These are phyloP conservation scores for Sungouiozyma ichnusensis DNA, from an alignment of 805 yeast genomes.

Conservation along the genomic window DNA sequence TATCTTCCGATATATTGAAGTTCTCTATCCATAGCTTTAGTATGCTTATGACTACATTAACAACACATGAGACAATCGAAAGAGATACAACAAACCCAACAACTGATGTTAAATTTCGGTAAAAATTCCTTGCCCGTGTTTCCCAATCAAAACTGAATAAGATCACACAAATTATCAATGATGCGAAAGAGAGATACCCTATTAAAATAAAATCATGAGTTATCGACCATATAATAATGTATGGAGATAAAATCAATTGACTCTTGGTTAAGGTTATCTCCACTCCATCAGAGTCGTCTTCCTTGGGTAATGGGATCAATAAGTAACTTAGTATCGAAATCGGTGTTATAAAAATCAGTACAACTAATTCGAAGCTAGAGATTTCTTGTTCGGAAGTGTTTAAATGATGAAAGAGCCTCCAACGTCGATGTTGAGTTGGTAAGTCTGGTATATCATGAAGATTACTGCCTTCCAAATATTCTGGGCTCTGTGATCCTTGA, in stretches of 20 bases:
- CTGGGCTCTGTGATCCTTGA: background rate
- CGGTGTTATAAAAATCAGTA: constrained; percentile 19
- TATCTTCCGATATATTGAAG: constrained; percentile 58
- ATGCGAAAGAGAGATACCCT: background rate
- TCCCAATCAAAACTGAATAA: background rate
- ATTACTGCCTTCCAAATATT: background rate
- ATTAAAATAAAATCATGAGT: background rate
- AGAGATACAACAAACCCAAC: constrained; percentile 61
- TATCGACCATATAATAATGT: background rate
- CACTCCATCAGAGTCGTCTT: background rate
- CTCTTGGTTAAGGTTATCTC: background rate
- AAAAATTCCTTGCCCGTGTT: background rate
- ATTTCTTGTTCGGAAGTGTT: constrained; percentile 5
- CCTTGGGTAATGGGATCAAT: constrained; percentile 9
- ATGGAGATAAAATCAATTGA: constrained; percentile 2
- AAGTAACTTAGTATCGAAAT: constrained; percentile 10
- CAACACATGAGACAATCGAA: constrained; percentile 46
- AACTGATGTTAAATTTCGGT: constrained; percentile 20
- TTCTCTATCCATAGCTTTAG: constrained; percentile 52
- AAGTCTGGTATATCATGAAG: too few species aligned
- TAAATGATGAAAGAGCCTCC: constrained; percentile 6
- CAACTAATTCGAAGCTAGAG: constrained; percentile 11
- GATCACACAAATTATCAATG: background rate
- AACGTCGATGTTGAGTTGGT: background rate
- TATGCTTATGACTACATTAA: constrained; percentile 41